Evolutionary conservation across 2,329 filamentous ascomycete genomes (phyloP).

Genomic region (Fusarium torulosum): DNA sequence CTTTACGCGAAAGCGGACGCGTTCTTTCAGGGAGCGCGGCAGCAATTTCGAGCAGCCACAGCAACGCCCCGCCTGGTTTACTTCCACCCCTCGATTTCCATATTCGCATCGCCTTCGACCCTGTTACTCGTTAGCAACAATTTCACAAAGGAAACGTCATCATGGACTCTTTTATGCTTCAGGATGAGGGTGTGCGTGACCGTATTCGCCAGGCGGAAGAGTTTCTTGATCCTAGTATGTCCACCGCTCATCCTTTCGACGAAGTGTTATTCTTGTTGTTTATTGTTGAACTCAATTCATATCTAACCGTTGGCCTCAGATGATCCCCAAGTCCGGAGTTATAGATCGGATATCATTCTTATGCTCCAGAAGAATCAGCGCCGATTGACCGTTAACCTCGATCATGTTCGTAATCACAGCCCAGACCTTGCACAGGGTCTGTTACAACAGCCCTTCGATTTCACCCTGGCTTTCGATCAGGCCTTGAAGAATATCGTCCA

Average conservation of each 20-base stretch:
- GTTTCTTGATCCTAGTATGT: constrained; percentile 91
- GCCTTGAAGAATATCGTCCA: constrained; percentile 91
- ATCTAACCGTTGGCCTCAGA: constrained; percentile 47
- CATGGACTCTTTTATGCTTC: constrained; percentile 81
- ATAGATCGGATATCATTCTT: constrained; percentile 87
- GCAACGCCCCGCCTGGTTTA: constrained; percentile 38
- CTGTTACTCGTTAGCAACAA: constrained; percentile 21
- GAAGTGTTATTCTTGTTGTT: background rate
- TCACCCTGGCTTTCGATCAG: constrained; percentile 86
- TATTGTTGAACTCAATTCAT: background rate
- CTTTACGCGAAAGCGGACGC: constrained; percentile 49
- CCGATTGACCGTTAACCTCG: constrained; percentile 79
- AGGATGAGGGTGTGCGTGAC: constrained; percentile 86
- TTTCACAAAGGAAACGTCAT: constrained; percentile 41
- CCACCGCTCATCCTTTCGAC: constrained; percentile 2
- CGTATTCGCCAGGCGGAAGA: constrained; percentile 89
- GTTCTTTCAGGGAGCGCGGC: constrained; percentile 31
- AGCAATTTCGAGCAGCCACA: constrained; percentile 33
- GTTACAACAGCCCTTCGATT: constrained; percentile 89
- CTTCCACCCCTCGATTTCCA: constrained; percentile 36
- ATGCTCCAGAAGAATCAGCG: constrained; percentile 78
- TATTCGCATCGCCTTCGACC: constrained; percentile 16
- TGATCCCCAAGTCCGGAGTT: constrained; percentile 73
- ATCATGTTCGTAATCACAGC: constrained; percentile 91
- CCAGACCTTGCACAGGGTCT: constrained; percentile 82